These are phyloP conservation scores for Phyllosticta capitalensis DNA, from an alignment of 2,329 filamentous ascomycete species.

Conservation along the genomic window DNA sequence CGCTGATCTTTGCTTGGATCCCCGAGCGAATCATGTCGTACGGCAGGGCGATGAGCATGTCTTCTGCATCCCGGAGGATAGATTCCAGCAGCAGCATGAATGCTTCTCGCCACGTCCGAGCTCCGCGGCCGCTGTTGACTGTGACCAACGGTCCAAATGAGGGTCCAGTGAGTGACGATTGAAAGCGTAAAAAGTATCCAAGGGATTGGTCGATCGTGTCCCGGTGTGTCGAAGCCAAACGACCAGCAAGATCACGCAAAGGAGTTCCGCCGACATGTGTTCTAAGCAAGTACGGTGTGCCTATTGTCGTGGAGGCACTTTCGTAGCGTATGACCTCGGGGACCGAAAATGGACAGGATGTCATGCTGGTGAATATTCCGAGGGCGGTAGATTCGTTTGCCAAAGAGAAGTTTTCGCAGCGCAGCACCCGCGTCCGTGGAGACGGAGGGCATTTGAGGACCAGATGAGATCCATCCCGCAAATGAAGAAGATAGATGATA, in stretches of 20 bases:
- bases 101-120: conserved; percentile 43
- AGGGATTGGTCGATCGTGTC: conserved; percentile 31
- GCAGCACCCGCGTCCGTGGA: conserved; percentile 29
- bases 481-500: conserved; percentile 33
- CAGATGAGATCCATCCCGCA: conserved; percentile 29
- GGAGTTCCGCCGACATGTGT: conserved; percentile 24
- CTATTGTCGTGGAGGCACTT: conserved; percentile 16
- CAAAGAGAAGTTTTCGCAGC: conserved; percentile 34
- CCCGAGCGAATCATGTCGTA: conserved; percentile 46
- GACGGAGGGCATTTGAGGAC: conserved; percentile 34
- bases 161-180: conserved; percentile 37
- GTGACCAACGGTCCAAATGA: conserved; percentile 43
- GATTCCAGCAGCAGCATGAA: conserved; percentile 45
- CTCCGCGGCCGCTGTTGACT: conserved; percentile 38
- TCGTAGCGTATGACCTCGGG: conserved; percentile 33
- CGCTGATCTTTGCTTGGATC: conserved; percentile 26
- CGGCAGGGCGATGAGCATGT: conserved; percentile 48
- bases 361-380: conserved; percentile 16
- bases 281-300: conserved; percentile 26
- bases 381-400: conserved; percentile 31
- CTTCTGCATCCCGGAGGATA: conserved; percentile 47
- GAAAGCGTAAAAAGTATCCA: conserved; percentile 31
- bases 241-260: conserved; percentile 22
- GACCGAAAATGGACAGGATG: conserved; percentile 21
- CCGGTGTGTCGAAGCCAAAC: conserved; percentile 27